Percentiles rank a stretch among this genome's conserved stretches.
phyloP scores from a whole-genome alignment of 2,329 filamentous ascomycete species.

The Nakataea oryzae region DNA sequence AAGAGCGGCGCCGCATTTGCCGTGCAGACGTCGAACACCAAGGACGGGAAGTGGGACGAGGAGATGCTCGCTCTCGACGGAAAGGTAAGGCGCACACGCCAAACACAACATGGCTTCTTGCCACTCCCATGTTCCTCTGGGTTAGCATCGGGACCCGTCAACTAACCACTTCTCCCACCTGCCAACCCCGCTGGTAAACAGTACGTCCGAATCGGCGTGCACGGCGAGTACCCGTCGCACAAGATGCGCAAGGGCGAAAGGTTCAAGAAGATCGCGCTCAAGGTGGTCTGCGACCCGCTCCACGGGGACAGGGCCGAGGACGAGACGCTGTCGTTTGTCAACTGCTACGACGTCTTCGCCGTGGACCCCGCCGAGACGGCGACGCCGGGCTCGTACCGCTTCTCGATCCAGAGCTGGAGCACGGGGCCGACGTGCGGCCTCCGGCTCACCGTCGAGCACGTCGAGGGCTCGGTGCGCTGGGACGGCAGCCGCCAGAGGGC shows the following conservation, averaged over 20 bases:
- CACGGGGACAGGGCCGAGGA: not conserved
- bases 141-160: too few relatives aligned
- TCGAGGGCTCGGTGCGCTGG: not conserved
- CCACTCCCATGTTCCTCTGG: too few relatives aligned
- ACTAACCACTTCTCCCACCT: too few relatives aligned
- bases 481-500: not conserved
- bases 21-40: not conserved
- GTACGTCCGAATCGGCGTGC: not conserved
- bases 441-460: not conserved
- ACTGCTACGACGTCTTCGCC: not conserved
- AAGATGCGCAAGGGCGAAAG: slow-evolving; percentile 55
- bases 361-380: not conserved
- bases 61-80: not conserved
- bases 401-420: not conserved
- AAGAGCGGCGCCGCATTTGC: not conserved
- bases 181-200: too few relatives aligned
- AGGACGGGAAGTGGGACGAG: not conserved
- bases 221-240: not conserved
- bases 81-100: not conserved
- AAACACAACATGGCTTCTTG: too few relatives aligned
- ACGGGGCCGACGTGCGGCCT: not conserved
- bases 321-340: not conserved
- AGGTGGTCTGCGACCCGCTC: slow-evolving; percentile 48
- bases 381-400: not conserved
- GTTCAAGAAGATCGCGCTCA: slow-evolving; percentile 65